Percentiles rank a stretch among this genome's conserved stretches.
Conservation (phyloP, 148 eudicot species). For the Tetragonia tetragonoides region DNA sequence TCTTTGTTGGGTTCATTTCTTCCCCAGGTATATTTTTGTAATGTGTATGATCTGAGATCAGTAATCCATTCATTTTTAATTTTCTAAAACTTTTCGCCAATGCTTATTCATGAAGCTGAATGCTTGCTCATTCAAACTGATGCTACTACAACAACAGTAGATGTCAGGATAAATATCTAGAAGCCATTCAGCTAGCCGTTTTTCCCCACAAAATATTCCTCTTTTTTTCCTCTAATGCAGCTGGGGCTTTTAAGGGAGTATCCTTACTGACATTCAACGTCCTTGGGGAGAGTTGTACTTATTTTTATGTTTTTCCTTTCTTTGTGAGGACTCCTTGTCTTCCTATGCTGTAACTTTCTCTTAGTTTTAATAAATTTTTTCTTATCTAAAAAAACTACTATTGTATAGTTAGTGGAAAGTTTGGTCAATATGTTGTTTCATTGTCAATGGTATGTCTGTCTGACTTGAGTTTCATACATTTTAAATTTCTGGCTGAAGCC, state of each 20-base stretch:
- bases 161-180: neutral
- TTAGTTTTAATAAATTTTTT: too few species aligned
- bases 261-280: too few species aligned
- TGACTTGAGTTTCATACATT: constrained; percentile 4
- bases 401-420: neutral
- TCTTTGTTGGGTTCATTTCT: constrained; percentile 93
- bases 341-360: too few species aligned
- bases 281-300: too few species aligned
- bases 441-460: neutral
- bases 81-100: neutral
- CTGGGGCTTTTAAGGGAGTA: too few species aligned
- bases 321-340: too few species aligned
- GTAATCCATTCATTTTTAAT: neutral
- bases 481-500: constrained; percentile 52
- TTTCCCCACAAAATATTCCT: neutral
- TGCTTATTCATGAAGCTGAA: neutral
- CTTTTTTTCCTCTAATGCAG: neutral
- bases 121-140: neutral
- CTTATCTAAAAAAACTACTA: neutral
- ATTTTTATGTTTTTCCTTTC: too few species aligned
- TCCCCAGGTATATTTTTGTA: constrained; percentile 60
- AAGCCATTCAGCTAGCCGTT: neutral
- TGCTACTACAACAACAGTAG: neutral
- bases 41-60: constrained; percentile 2
- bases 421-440: neutral